Evolutionary conservation across 2,329 filamentous ascomycete genomes (phyloP), one percentile per base, ranked within the genome.

Genomic region (Fusarium nanum): DNA sequence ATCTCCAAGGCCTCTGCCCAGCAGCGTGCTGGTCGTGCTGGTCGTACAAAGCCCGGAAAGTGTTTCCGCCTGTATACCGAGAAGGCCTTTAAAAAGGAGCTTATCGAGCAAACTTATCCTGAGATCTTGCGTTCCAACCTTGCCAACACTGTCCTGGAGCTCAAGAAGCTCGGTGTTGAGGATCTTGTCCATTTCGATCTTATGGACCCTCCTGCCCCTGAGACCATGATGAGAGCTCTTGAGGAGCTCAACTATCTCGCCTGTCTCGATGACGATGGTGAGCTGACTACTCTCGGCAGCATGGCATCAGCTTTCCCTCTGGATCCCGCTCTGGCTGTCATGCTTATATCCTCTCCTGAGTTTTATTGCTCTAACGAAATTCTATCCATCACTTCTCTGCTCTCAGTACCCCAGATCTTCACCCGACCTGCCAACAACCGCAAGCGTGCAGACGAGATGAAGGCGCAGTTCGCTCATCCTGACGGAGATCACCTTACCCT

Each of bases 361-460:
- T 99, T 99, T 81, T 97, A 96, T 83, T 99, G 96, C 86, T 97
- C 94, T 47, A 98, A 98, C 81, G 96, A 99, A 84, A 96, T 99
- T 42, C 87, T 99, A 16, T 98, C 96, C 44, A 92, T 99, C 75
- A 97, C 94, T 2, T 92, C 96, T 2, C 88, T 99, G 13, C 89
- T 99, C 22, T 98, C 95, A 0, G 96, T 98, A 13, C 96, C 96
- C 1, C 93, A 98, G 78, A 89, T 98, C 64, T 99, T 97, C 78
- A 89, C 97, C 30, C 93, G 96, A 11, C 96, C 96, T 2, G 92
- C 92, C 50, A 89, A 88, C 76, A 91, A 93, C 73, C 90, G 94
- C 67, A 97, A 97, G 83, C 91, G 93, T 47, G 96, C 96, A 48
- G 96, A 99, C 78, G 94, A 98, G 80, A 98, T 98, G 94, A 99